phyloP scores from a whole-genome alignment of 495 filamentous ascomycete species.

The Wilcoxina mikolae region DNA sequence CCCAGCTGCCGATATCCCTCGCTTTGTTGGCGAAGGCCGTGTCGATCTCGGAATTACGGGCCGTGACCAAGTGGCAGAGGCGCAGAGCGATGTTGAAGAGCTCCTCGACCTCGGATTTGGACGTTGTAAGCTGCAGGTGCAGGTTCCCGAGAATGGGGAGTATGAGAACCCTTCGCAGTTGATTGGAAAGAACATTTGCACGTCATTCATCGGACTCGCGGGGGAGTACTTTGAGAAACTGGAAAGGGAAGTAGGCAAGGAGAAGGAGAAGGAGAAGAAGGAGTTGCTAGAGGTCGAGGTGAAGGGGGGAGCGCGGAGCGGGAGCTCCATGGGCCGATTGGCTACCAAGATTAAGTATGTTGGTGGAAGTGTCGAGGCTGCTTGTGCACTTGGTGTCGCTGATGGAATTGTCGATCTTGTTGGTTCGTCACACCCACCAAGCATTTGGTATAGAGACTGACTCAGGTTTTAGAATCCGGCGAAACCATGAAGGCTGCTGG shows the following conservation, averaged over 20 bases:
- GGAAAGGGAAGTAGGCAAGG: conserved; percentile 36
- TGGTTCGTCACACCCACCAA: conserved; percentile 41
- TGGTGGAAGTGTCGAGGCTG: conserved; percentile 90
- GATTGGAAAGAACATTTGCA: conserved; percentile 86
- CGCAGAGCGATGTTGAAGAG: conserved; percentile 55
- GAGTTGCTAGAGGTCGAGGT: conserved; percentile 5
- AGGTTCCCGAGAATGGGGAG: conserved; percentile 75
- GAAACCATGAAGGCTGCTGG: conserved; percentile 97
- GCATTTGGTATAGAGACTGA: conserved; percentile 2
- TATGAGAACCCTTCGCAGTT: conserved; percentile 56
- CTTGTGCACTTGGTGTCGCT: conserved; percentile 86
- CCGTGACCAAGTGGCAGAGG: conserved; percentile 79
- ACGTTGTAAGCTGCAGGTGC: conserved; percentile 80
- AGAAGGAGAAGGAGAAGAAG: not conserved
- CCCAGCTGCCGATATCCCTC: conserved; percentile 90
- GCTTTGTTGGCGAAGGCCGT: conserved; percentile 85
- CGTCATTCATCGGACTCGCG: conserved; percentile 78
- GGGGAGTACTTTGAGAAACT: conserved; percentile 65
- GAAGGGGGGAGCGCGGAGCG: conserved; percentile 32
- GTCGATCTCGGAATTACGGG: conserved; percentile 94
- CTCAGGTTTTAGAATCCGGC: conserved; percentile 60
- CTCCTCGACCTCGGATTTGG: conserved; percentile 79
- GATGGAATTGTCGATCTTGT: conserved; percentile 97
- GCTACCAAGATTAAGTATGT: conserved; percentile 79
- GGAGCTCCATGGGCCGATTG: conserved; percentile 37